These are phyloP conservation scores for Pleurotus eryngii DNA, from an alignment of 768 basidiomycete genomes.

Conservation along the genomic window DNA sequence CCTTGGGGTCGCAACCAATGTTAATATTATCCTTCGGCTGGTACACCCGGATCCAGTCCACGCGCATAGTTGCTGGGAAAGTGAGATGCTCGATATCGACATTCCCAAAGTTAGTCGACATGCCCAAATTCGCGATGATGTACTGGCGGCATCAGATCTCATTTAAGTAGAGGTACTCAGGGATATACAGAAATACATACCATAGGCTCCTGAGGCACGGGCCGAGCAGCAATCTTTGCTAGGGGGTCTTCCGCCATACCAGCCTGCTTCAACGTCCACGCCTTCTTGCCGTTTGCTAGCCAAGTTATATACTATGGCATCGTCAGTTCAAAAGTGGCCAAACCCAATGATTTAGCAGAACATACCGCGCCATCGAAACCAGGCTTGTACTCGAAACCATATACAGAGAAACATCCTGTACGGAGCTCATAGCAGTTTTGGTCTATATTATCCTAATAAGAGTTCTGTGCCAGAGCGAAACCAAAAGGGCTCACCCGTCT, in stretches of 20 bases:
- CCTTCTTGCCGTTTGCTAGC: slow-evolving; percentile 57
- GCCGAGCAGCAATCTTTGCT: slow-evolving; percentile 63
- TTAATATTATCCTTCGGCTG: slow-evolving; percentile 69
- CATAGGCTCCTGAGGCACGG: slow-evolving; percentile 84
- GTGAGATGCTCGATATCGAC: slow-evolving; percentile 69
- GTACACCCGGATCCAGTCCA: slow-evolving; percentile 92
- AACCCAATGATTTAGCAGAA: slow-evolving; percentile 7
- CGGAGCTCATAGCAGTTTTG: slow-evolving; percentile 64
- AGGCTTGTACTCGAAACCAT: slow-evolving; percentile 81
- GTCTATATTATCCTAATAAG: slow-evolving; percentile 32
- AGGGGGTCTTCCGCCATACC: slow-evolving; percentile 55
- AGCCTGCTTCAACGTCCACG: slow-evolving; percentile 67
- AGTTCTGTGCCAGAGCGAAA: no score
- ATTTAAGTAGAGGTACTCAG: neutral
- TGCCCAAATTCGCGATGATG: slow-evolving; percentile 80
- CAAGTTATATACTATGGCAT: slow-evolving; percentile 68
- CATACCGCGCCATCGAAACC: slow-evolving; percentile 56
- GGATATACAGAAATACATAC: slow-evolving; percentile 29
- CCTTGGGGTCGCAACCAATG: slow-evolving; percentile 79
- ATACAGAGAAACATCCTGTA: slow-evolving; percentile 57
- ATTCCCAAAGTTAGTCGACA: slow-evolving; percentile 71
- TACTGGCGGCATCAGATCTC: slow-evolving; percentile 43
- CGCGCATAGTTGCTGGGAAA: slow-evolving; percentile 71
- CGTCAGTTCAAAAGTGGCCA: neutral
- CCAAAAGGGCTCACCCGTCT: slow-evolving; percentile 43